Evolutionary conservation across 2,329 filamentous ascomycete genomes (phyloP), one percentile per base, ranked within the genome.

Genomic region (Cordyceps cateniannulata): DNA sequence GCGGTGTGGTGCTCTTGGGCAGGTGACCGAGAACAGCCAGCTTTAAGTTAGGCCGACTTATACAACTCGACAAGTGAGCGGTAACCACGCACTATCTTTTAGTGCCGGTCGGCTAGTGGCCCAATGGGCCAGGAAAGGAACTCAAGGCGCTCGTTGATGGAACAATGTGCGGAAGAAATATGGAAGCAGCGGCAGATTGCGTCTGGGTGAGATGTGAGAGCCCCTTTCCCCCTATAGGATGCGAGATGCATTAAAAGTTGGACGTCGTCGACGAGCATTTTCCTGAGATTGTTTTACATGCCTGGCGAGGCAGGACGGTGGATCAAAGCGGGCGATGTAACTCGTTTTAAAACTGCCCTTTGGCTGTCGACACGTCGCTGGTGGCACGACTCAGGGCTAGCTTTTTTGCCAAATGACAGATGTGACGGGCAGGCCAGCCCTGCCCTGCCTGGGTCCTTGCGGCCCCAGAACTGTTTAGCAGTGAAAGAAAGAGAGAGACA

Each of bases 31-130:
- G 45, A 61, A n/a, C 38, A 57, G 45, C 52, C 59, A 56, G 52
- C 47, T 56, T 35, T 35, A 35, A 35, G 32, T 35, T 38, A 61
- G 59, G 47, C 59, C 59, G 59, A 61, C 59, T 55, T 61, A 55
- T 61, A 61, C 51, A 61, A 57, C 32, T 51, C 27, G 35, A 45
- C 51, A 32, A 56, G 49, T 35, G 58, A 54, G 59, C 51, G 59
- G 59, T 61, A 61, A 61, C 32, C 29, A 53, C 49, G 52, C 59
- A 61, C 59, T 61, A 61, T 56, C 59, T 61, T 56, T 61, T 61
- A 56, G 52, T 56, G 52, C 52, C 49, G 42, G 59, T 50, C 53
- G 47, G 59, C 38, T 56, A 51, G 52, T 51, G 59, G 59, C 59
- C 59, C 47, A 61, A 61, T 51, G 52, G 45, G 27, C 51, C 59